Base-by-base conservation (phyloP, 768 basidiomycete genomes). In the Clathrus columnatus region DNA sequence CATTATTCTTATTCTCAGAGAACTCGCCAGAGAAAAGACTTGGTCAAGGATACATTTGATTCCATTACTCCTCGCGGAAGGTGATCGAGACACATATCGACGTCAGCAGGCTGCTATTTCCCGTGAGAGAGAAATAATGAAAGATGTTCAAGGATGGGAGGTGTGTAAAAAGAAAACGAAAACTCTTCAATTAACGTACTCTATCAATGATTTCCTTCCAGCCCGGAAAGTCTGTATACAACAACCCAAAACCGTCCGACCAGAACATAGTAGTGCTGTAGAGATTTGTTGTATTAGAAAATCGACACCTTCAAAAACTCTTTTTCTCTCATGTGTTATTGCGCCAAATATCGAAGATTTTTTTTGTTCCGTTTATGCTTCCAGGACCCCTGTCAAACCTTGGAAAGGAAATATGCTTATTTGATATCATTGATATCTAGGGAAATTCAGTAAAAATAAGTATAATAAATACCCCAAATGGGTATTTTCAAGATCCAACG, bases 1-100 rank as follows among this genome's bases (percentile, higher is more conserved):
- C 27, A 17, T 51, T 28, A 23, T 54, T 52, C 45, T 23, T 29
- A 4, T 67, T 58, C 63, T 64, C 75, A 98, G 95, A 70, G 95
- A 99, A 73, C 77, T 98, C 42, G 76, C 87, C 68, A 80, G 95
- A 60, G 95, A 99, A 74, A 86, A 87, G 71, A 82, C 83, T 30
- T 97, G 95, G 95, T 89, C 93, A 57, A 82, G 95, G 60, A 92
- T 99, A 66, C 84, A 98, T 73, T 80, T 96, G 29, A 85, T 93
- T 28, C 96, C 95, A 8, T 68, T 97, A 56, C 77, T 99, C 46
- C 76, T 94, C 62, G 95, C 95, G 36, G 95, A 99, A 68, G 84
- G 84, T 4, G 95, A 99, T 73, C 85, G 96, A 54, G 91, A 94
- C 68, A 75, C 78, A 54, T 92, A 89, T 74, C 78, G 91, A 58